Evolutionary conservation across 2,329 filamentous ascomycete genomes (phyloP), one percentile per base, ranked within the genome.

Genomic region (Colletotrichum tanaceti): DNA sequence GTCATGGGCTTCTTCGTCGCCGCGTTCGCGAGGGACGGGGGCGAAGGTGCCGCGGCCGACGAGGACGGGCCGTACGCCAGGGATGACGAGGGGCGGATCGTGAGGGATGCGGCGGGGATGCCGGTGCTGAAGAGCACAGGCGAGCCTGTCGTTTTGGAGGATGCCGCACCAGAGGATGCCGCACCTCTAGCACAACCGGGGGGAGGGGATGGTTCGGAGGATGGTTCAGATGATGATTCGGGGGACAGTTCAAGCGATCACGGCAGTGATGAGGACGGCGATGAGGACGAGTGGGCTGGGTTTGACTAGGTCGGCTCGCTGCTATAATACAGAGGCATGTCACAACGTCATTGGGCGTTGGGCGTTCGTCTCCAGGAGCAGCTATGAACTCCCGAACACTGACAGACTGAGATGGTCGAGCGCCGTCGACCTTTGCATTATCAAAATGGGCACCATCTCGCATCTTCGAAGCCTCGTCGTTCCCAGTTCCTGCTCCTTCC

Each of bases 1-100:
- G 92, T 94, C 0, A 97, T 98, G 87, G 95, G 96, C 0, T 98
- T 99, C 79, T 99, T 99, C 74, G 92, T 98, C 22, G 93, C 89
- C n/a, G 93, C 87, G 0, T 97, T 99, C 79, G 86, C 93, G 3
- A 84, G 92, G 61, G 87, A 91, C 44, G 76, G 78, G 47, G 65
- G 70, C n/a, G 72, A 50, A 10, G 67, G 46, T 47, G 68, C 71
- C 41, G 75, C 74, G 41, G 75, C 74, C 32, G 63, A 57, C 54
- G 72, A 71, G 3, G 77, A 87, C 68, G 87, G 83, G 54, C 86
- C 87, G 0, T 83, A 87, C 58, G 78, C 86, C 61, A 79, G 87
- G 71, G 87, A 87, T 72, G 83, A 85, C 35, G 81, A 84, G 55
- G 88, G 89, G 0, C 82, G 80, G 71, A 81, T 89, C 58, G 80